Percentiles rank a stretch among this genome's conserved stretches.
Conservation (phyloP, 2,329 filamentous ascomycete species). For the Aspergillus texensis region DNA sequence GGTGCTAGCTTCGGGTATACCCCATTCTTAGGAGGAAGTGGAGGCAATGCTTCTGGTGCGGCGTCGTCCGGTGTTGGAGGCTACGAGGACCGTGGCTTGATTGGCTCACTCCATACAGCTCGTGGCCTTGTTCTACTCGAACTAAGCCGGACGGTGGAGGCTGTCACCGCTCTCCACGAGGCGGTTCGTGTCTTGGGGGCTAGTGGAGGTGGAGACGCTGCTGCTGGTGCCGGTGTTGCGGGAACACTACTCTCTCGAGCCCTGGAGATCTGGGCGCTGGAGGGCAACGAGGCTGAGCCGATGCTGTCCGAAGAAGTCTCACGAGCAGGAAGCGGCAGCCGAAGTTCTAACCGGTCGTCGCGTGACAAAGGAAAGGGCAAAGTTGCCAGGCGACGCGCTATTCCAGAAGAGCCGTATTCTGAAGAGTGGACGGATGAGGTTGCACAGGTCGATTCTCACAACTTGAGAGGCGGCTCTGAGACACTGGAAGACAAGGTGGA, state of each 20-base stretch:
- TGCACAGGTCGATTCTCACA: conserved; percentile 28
- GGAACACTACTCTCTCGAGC: conserved; percentile 49
- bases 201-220: conserved; percentile 49
- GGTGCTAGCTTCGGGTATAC: conserved; percentile 79
- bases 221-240: conserved; percentile 50
- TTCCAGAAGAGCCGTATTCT: conserved; percentile 24
- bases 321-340: conserved; percentile 20
- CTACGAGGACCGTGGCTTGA: conserved; percentile 50
- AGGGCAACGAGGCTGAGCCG: conserved; percentile 35
- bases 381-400: conserved; percentile 24
- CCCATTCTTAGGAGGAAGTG: conserved; percentile 56
- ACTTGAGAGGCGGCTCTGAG: conserved; percentile 12
- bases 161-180: conserved; percentile 81
- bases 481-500: conserved; percentile 39
- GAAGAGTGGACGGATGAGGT: conserved; percentile 44
- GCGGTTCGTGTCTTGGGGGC: conserved; percentile 50
- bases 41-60: conserved; percentile 37
- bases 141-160: conserved; percentile 72
- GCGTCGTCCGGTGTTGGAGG: conserved; percentile 46
- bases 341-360: conserved; percentile 22
- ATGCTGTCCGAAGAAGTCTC: conserved; percentile 19
- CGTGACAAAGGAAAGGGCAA: conserved; percentile 36
- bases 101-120: conserved; percentile 51
- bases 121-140: conserved; percentile 83
- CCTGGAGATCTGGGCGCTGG: conserved; percentile 49